Evolutionary conservation across 495 filamentous ascomycete species (phyloP).

Genomic region (Penicillium bovifimosum): DNA sequence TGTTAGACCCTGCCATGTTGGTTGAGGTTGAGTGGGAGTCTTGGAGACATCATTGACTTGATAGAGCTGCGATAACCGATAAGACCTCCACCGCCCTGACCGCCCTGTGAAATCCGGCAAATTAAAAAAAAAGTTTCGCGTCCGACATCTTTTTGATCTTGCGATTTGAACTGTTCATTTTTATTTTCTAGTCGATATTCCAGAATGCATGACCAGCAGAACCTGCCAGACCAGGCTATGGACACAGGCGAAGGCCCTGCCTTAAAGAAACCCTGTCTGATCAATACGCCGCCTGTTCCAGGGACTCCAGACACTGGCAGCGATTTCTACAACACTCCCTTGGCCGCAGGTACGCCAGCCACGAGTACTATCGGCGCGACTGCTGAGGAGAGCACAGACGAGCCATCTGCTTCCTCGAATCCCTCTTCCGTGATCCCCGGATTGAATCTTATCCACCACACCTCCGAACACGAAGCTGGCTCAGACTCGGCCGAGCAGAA

Average conservation of each 20-base stretch:
- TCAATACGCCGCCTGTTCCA: constrained; percentile 34
- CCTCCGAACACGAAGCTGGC: constrained; percentile 13
- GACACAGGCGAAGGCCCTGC: constrained; percentile 18
- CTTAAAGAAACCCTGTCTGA: constrained; percentile 20
- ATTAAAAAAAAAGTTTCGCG: constrained; percentile 28
- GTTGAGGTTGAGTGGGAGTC: background rate
- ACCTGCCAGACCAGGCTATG: constrained; percentile 4
- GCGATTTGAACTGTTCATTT: background rate
- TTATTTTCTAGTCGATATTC: background rate
- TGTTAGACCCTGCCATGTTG: constrained; percentile 11
- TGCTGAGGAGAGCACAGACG: background rate
- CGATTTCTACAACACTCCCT: constrained; percentile 42
- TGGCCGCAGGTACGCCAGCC: constrained; percentile 25
- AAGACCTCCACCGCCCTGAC: constrained; percentile 28
- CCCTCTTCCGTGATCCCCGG: constrained; percentile 34
- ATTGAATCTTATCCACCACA: constrained; percentile 33
- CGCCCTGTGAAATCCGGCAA: constrained; percentile 32
- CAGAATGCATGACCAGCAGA: constrained; percentile 43
- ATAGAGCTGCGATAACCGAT: constrained; percentile 25
- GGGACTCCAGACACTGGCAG: constrained; percentile 36
- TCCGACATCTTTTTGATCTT: constrained; percentile 30
- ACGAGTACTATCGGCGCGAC: background rate
- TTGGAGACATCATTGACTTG: background rate
- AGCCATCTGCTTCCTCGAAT: constrained; percentile 10
- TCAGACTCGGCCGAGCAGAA: constrained; percentile 6